Evolutionary conservation across 345 rosid species (phyloP).

Genomic region (Salix dunnii): DNA sequence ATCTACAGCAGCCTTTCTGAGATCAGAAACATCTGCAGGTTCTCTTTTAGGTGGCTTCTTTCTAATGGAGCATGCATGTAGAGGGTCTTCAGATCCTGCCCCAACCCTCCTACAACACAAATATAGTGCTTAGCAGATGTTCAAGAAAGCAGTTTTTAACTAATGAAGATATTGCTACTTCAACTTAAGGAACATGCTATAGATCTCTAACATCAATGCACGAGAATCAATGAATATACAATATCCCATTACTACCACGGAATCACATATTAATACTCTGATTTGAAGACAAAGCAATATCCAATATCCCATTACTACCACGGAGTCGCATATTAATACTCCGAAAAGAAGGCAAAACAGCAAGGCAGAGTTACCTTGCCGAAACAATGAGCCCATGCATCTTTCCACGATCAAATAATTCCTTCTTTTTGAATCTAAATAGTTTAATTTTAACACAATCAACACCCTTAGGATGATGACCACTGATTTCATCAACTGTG

Average conservation of each 20-base stretch:
- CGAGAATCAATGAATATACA: background rate
- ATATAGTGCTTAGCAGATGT: background rate
- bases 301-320: too few relatives aligned
- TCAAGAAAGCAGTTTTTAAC: background rate
- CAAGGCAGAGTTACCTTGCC: background rate
- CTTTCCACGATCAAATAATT: background rate
- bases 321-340: too few relatives aligned
- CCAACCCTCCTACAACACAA: constrained; percentile 58
- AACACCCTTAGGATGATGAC: background rate
- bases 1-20: constrained; percentile 46
- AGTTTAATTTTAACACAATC: background rate
- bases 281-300: background rate
- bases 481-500: background rate
- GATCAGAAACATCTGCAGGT: constrained; percentile 25
- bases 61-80: constrained; percentile 47
- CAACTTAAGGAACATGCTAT: background rate
- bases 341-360: background rate
- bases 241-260: background rate
- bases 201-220: background rate
- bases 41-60: constrained; percentile 45
- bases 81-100: constrained; percentile 57
- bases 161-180: background rate
- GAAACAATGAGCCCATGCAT: background rate
- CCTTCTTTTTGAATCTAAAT: background rate
- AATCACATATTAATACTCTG: background rate